Evolutionary conservation across 495 filamentous ascomycete species (phyloP).

Genomic region (Mytilinidion resinicola): DNA sequence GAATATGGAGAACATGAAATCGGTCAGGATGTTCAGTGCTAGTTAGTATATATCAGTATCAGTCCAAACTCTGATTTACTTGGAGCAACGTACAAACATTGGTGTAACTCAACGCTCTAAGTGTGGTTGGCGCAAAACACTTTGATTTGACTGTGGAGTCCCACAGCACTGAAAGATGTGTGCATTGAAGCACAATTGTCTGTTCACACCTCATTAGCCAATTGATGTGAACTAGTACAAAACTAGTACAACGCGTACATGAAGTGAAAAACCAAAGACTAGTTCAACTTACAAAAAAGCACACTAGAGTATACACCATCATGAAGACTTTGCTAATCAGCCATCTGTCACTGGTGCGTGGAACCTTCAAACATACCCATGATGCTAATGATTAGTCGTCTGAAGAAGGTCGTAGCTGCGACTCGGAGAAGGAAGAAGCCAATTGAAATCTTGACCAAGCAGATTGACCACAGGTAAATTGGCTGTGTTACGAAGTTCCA

Average conservation of each 20-base stretch:
- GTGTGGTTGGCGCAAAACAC: constrained; percentile 8
- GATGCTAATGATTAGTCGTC: constrained; percentile 14
- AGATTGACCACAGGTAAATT: constrained; percentile 20
- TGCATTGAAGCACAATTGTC: constrained; percentile 18
- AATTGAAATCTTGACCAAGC: constrained; percentile 30
- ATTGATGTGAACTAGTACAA: not conserved
- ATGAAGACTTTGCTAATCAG: constrained; percentile 26
- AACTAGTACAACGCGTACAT: not conserved
- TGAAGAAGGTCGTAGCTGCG: constrained; percentile 19
- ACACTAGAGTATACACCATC: constrained; percentile 21
- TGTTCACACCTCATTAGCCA: not conserved
- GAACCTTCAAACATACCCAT: constrained; percentile 8
- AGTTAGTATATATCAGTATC: too few species aligned
- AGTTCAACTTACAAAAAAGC: constrained; percentile 18
- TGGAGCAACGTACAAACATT: constrained; percentile 33
- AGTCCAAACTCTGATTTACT: too few species aligned
- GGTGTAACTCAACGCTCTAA: constrained; percentile 18
- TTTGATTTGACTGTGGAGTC: constrained; percentile 12
- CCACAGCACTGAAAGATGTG: constrained; percentile 15
- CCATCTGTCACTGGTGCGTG: not conserved
- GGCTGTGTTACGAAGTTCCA: constrained; percentile 23
- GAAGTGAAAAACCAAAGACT: too few species aligned
- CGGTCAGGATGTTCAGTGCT: constrained; percentile 44
- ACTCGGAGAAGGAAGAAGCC: constrained; percentile 33
- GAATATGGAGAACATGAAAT: constrained; percentile 42